A percentile compares a stretch with the other conserved stretches of the same genome.
Evolutionary conservation across 176 grass and related monocot genomes (phyloP).

Genomic region (Pontederia crassipes): DNA sequence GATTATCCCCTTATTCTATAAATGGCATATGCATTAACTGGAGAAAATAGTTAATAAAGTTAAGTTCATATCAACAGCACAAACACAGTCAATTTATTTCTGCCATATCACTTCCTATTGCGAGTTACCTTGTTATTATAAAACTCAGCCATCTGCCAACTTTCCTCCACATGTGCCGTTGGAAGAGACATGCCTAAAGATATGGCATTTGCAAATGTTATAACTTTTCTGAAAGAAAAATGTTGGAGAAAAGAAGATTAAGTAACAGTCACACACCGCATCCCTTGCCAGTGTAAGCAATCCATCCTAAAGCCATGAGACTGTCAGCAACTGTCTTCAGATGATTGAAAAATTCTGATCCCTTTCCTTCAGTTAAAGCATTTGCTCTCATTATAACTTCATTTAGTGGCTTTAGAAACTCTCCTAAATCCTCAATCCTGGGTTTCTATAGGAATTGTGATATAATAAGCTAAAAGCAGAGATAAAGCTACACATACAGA

Average conservation of each 20-base stretch:
- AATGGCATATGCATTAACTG: no score
- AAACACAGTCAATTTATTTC: no score
- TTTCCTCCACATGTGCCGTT: constrained; percentile 91
- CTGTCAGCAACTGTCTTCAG: constrained; percentile 44
- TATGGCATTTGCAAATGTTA: no score
- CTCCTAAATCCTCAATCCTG: constrained; percentile 10
- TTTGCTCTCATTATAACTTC: constrained; percentile 34
- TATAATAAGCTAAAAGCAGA: no score
- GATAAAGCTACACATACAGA: no score
- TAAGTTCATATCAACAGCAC: no score
- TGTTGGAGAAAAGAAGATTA: constrained; percentile 2
- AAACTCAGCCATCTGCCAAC: constrained; percentile 99
- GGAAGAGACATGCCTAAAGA: constrained; percentile 82
- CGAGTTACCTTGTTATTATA: constrained; percentile 91
- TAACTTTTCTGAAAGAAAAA: background rate
- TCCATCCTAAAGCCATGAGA: constrained; percentile 41
- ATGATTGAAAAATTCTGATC: constrained; percentile 38
- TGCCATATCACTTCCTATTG: background rate
- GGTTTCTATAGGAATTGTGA: constrained; percentile 28
- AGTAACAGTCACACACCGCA: constrained; percentile 32
- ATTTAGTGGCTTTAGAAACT: constrained; percentile 41
- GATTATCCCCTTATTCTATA: no score
- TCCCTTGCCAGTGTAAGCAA: constrained; percentile 41
- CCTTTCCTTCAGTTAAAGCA: constrained; percentile 28
- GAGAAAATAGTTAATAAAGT: no score